Conservation (phyloP, 2,329 filamentous ascomycete species). For the Aspergillus glaucus region DNA sequence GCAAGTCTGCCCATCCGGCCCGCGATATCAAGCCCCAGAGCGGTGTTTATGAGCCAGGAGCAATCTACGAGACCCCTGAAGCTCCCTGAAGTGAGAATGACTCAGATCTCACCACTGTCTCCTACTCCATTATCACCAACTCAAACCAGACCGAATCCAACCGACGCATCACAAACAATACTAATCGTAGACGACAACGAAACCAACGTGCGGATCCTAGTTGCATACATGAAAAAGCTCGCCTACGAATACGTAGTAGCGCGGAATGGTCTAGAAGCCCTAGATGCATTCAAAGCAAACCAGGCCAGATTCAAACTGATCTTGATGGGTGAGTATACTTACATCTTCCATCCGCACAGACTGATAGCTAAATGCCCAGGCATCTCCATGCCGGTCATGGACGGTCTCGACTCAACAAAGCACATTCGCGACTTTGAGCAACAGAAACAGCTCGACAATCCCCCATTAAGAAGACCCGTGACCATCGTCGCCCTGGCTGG, state of each 20-base stretch:
- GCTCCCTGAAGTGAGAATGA: not conserved
- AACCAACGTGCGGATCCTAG: conserved; percentile 29
- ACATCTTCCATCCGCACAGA: not conserved
- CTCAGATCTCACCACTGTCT: not conserved
- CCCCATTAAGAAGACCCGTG: conserved; percentile 2
- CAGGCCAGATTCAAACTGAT: conserved; percentile 4
- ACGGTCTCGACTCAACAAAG: conserved; percentile 26
- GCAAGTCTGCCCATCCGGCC: not conserved
- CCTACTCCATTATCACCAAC: not conserved
- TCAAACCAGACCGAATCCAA: not conserved
- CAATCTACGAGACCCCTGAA: no score
- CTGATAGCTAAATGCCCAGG: conserved; percentile 16
- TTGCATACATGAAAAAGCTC: conserved; percentile 25
- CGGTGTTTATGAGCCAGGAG: not conserved
- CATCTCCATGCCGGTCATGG: conserved; percentile 33
- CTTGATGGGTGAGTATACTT: conserved; percentile 13
- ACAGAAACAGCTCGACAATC: conserved; percentile 5
- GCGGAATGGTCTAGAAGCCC: conserved; percentile 30
- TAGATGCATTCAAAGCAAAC: conserved; percentile 19
- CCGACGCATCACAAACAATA: conserved; percentile 5
- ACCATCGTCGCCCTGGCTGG: conserved; percentile 27
- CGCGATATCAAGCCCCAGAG: not conserved
- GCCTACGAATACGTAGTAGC: conserved; percentile 25
- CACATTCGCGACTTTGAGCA: conserved; percentile 23
- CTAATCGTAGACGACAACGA: conserved; percentile 35